phyloP scores from a whole-genome alignment of 768 basidiomycete genomes.

The Porphyrellus cyaneotinctus region DNA sequence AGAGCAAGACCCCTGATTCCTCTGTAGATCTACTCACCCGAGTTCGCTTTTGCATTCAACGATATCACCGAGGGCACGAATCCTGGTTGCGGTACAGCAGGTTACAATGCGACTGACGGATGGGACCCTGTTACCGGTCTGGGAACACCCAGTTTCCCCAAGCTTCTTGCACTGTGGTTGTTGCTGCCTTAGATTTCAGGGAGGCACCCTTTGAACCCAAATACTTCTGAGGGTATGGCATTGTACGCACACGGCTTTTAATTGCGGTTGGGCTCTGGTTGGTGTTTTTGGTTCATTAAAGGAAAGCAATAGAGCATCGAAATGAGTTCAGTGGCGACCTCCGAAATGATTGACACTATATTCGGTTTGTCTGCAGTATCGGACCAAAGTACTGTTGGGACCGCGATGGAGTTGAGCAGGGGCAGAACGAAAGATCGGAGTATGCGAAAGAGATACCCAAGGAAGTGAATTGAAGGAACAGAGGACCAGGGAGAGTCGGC shows the following conservation, averaged over 20 bases:
- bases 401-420: too few species aligned
- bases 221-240: neutral
- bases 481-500: too few species aligned
- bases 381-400: too few species aligned
- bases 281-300: too few species aligned
- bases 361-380: too few species aligned
- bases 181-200: constrained; percentile 8
- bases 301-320: too few species aligned
- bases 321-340: too few species aligned
- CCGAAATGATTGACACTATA: too few species aligned
- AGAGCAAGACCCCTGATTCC: neutral
- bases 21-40: constrained; percentile 4
- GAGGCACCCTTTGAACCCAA: neutral
- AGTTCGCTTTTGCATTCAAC: constrained; percentile 19
- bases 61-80: constrained; percentile 47
- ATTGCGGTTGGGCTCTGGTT: too few species aligned
- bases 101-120: constrained; percentile 31
- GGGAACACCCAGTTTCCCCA: constrained; percentile 43
- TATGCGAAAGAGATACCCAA: too few species aligned
- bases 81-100: constrained; percentile 40
- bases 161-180: constrained; percentile 38
- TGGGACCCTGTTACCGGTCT: constrained; percentile 46
- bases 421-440: too few species aligned
- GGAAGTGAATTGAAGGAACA: too few species aligned
- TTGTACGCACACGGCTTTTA: neutral